These are phyloP conservation scores for Elaeis guineensis DNA, from an alignment of 176 grass and related monocot genomes.

Conservation along the genomic window DNA sequence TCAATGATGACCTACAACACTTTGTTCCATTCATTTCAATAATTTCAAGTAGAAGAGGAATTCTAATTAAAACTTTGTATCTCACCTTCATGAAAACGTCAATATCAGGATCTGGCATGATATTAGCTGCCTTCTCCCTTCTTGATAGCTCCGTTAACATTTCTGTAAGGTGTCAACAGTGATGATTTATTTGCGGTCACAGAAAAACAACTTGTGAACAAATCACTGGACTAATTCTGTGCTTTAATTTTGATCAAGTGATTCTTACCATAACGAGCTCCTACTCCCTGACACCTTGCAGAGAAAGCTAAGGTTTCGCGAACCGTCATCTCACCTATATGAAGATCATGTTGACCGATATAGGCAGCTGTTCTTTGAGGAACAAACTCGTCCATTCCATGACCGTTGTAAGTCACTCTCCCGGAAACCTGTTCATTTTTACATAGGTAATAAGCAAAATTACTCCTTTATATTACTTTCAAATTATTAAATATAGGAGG, in stretches of 20 bases:
- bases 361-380: conserved; percentile 86
- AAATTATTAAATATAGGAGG: no score
- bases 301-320: conserved; percentile 90
- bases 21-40: no score
- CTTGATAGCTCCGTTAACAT: conserved; percentile 76
- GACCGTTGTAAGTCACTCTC: conserved; percentile 81
- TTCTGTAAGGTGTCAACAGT: conserved; percentile 22
- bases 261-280: conserved; percentile 56
- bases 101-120: conserved; percentile 83
- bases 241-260: neutral
- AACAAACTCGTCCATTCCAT: conserved; percentile 79
- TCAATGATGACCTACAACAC: no score
- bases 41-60: no score
- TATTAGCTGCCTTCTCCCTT: conserved; percentile 83
- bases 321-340: conserved; percentile 97
- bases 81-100: conserved; percentile 95
- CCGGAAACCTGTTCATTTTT: conserved; percentile 37
- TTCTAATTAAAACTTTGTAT: no score
- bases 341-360: conserved; percentile 92
- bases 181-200: no score
- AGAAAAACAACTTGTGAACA: no score
- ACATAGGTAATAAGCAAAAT: no score
- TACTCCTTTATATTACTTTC: no score
- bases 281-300: conserved; percentile 83
- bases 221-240: neutral